Evolutionary conservation across 306 rosid species (phyloP), one percentile per base, ranked within the genome.

Genomic region (Pterocarpus macrocarpus): DNA sequence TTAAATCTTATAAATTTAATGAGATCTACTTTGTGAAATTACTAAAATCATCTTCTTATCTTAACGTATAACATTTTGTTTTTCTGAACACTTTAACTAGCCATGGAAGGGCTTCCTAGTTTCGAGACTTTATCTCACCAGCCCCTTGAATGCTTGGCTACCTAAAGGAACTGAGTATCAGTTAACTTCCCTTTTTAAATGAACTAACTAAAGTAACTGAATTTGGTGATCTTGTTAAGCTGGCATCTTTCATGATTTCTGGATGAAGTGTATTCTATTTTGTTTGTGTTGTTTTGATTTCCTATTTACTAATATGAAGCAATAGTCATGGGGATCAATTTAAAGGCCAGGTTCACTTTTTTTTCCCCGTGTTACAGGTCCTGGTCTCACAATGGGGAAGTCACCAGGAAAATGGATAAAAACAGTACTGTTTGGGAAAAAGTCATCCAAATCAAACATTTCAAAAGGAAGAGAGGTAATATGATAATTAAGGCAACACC

Each of bases 371-470:
- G 57, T 81, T 61, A 6, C 89, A 84, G 94, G 71, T 81, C 65
- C 81, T 77, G 76, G 76, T 61, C 70, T 71, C 73, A 76, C 85
- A 76, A 96, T 94, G 99, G 98, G 97, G 30, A 96, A 94, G 83
- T 96, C 99, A 57, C 99, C 99, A 0, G 98, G 86, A 75, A 96
- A 94, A 90, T 96, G 99, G 99, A 94, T 96, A 85, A 94, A 92
- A 87, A 84, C 89, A 36, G 92, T 94, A 34, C 85, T 96, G 33
- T 94, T 96, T 44, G 97, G 98, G 83, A 96, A 94, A 87, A 96
- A 94, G 85, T 81, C 97, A 4, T 82, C 97, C 53, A 94, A 90
- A 85, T 86, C 93, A 68, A 85, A 85, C 73, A 69, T 86, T 79
- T 75, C 92, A 2, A 96, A 83, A 86, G 91, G 91, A 9, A 81